Conservation (phyloP, 208 protist species). For the Histomonas meleagridis region DNA sequence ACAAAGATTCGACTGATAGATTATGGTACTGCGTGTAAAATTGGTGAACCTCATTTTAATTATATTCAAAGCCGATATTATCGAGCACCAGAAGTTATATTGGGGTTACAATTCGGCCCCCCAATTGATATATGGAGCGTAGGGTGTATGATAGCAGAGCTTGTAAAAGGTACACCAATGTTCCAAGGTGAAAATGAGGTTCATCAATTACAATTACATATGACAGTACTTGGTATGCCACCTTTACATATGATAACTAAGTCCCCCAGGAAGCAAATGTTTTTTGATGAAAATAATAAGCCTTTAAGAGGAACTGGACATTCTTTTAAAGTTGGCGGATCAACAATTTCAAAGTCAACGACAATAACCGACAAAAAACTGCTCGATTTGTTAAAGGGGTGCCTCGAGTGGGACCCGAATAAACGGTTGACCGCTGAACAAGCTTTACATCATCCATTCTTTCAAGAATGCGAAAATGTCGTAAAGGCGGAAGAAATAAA, state of each 20-base stretch:
- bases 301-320: background rate
- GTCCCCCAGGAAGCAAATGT: slow-evolving; percentile 2
- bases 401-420: slow-evolving; percentile 41
- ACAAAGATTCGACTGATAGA: slow-evolving; percentile 57
- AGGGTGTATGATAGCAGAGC: slow-evolving; percentile 90
- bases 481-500: no score
- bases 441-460: slow-evolving; percentile 42
- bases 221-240: slow-evolving; percentile 43
- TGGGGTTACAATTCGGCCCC: slow-evolving; percentile 38
- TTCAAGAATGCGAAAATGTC: no score
- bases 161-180: slow-evolving; percentile 72
- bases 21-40: slow-evolving; percentile 54
- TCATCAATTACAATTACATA: slow-evolving; percentile 43
- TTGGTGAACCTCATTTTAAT: slow-evolving; percentile 66
- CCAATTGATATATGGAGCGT: slow-evolving; percentile 77
- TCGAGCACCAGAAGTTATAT: slow-evolving; percentile 71
- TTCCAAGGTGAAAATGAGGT: slow-evolving; percentile 43
- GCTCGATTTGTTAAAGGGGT: slow-evolving; percentile 37
- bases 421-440: slow-evolving; percentile 37
- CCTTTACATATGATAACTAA: slow-evolving; percentile 26
- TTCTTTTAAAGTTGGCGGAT: background rate
- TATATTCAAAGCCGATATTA: slow-evolving; percentile 83
- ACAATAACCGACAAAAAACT: background rate
- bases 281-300: background rate
- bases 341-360: background rate